A percentile compares a stretch with the other conserved stretches of the same genome.
Conservation (phyloP, 2,329 filamentous ascomycete species). For the Sclerotinia nivalis region DNA sequence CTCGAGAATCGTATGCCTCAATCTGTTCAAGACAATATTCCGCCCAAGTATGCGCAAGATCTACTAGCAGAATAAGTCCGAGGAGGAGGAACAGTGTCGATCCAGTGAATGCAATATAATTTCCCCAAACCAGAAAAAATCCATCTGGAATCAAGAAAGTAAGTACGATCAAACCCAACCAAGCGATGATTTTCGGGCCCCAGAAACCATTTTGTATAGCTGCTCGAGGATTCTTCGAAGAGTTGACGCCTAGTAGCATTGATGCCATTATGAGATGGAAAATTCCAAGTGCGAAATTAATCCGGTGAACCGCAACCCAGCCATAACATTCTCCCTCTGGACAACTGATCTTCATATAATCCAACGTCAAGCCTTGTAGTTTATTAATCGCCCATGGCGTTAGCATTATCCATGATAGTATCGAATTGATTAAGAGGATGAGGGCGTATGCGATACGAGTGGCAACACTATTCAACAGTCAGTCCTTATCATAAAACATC, state of each 20-base stretch:
- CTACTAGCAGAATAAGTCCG: conserved; percentile 87
- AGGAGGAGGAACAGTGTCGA: conserved; percentile 93
- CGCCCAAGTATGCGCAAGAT: conserved; percentile 94
- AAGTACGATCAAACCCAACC: conserved; percentile 82
- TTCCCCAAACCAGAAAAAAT: conserved; percentile 95
- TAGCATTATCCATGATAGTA: conserved; percentile 98
- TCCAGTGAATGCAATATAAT: conserved; percentile 84
- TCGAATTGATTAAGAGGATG: conserved; percentile 93
- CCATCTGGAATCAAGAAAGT: conserved; percentile 94
- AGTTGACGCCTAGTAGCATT: conserved; percentile 81
- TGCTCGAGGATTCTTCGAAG: conserved; percentile 83
- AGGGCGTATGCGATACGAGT: conserved; percentile 96
- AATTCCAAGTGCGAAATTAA: conserved; percentile 94
- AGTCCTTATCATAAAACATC: background rate
- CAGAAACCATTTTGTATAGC: conserved; percentile 97
- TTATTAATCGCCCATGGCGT: conserved; percentile 98
- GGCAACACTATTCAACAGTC: conserved; percentile 66
- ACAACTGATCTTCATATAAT: conserved; percentile 95
- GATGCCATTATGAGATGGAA: conserved; percentile 88
- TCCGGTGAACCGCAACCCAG: conserved; percentile 93
- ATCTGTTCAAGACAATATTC: conserved; percentile 95
- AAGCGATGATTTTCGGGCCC: conserved; percentile 92
- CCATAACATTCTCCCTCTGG: conserved; percentile 89
- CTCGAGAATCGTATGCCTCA: conserved; percentile 78
- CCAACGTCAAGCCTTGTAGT: conserved; percentile 84